phyloP scores from a whole-genome alignment of 2,329 filamentous ascomycete genomes.

The Sclerotinia subarctica region DNA sequence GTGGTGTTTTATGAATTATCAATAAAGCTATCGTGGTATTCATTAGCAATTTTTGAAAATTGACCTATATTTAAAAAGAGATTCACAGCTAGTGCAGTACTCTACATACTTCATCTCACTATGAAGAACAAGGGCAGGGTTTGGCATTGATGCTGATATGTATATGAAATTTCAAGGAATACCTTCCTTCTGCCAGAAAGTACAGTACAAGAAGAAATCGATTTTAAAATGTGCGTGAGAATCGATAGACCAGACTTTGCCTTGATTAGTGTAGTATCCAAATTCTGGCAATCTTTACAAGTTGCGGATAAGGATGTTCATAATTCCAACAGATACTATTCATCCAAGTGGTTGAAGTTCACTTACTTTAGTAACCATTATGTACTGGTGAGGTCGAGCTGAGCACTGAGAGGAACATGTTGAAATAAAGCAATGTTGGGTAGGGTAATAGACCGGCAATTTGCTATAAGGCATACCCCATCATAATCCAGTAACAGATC shows the following conservation, averaged over 20 bases:
- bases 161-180: neutral
- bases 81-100: neutral
- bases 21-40: neutral
- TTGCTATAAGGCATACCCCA: neutral
- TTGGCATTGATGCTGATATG: neutral
- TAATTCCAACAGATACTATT: no score
- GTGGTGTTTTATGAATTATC: neutral
- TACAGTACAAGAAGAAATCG: neutral
- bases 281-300: neutral
- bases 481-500: neutral
- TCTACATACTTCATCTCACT: neutral
- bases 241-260: neutral
- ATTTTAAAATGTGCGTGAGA: neutral
- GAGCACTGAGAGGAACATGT: no score
- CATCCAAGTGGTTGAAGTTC: neutral
- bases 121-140: neutral
- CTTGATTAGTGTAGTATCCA: neutral
- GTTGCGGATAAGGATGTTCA: no score
- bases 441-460: neutral
- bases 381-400: neutral
- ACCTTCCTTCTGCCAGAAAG: neutral
- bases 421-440: neutral
- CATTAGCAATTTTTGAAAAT: neutral
- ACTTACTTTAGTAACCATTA: neutral
- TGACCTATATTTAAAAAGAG: neutral